A percentile compares a stretch with the other conserved stretches of the same genome.
Evolutionary conservation across 2,329 filamentous ascomycete genomes (phyloP).

Genomic region (Cyclaneusma minus): DNA sequence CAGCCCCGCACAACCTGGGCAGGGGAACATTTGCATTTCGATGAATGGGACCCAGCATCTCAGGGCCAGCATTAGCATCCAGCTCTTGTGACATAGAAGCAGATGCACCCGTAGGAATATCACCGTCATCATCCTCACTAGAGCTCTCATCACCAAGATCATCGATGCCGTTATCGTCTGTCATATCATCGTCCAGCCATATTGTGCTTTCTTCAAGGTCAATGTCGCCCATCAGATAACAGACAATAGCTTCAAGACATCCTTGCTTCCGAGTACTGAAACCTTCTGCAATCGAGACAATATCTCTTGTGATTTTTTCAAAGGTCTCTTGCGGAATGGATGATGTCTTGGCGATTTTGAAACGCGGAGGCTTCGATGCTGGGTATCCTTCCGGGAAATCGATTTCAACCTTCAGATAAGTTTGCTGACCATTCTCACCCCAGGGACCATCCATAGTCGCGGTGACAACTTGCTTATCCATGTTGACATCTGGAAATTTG

Average conservation of each 20-base stretch:
- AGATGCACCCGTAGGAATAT: constrained; percentile 18
- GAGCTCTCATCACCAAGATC: constrained; percentile 61
- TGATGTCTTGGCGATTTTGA: constrained; percentile 43
- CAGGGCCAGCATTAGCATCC: constrained; percentile 33
- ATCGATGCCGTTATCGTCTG: constrained; percentile 36
- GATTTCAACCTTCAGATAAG: constrained; percentile 47
- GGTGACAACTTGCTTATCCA: constrained; percentile 40
- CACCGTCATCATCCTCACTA: constrained; percentile 60
- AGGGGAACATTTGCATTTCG: constrained; percentile 36
- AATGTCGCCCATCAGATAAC: constrained; percentile 47
- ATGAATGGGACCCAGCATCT: constrained; percentile 33
- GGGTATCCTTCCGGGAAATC: constrained; percentile 45
- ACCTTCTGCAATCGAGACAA: constrained; percentile 37
- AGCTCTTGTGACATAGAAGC: constrained; percentile 48
- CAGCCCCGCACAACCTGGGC: constrained; percentile 41
- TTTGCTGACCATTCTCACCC: constrained; percentile 38
- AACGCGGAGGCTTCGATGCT: constrained; percentile 38
- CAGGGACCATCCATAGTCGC: constrained; percentile 51
- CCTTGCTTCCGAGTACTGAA: constrained; percentile 43
- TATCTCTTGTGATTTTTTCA: constrained; percentile 34
- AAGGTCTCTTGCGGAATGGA: constrained; percentile 43
- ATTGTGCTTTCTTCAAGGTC: constrained; percentile 44
- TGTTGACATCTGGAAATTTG: constrained; percentile 47
- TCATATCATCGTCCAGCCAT: constrained; percentile 47
- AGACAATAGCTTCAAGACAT: constrained; percentile 44